Evolutionary conservation across 1,139 yeast genomes (phyloP).

Genomic region (Geotrichum klebahnii): DNA sequence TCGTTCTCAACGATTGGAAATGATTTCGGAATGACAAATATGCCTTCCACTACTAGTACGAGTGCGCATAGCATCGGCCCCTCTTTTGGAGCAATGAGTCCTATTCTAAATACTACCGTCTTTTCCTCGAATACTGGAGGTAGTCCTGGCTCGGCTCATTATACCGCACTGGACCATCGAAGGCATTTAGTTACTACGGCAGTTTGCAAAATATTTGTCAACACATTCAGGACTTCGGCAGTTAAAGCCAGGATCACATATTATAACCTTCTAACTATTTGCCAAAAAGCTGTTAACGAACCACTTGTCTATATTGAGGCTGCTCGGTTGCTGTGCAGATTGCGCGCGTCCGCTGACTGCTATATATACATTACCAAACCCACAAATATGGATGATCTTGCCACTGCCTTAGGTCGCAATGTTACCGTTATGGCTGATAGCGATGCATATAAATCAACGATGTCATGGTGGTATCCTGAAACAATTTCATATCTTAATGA

Average conservation of each 20-base stretch:
- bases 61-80: not conserved
- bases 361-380: conserved; percentile 53
- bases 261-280: conserved; percentile 28
- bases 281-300: conserved; percentile 27
- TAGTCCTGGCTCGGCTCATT: conserved; percentile 4
- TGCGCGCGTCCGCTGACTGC: conserved; percentile 50
- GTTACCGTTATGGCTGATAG: conserved; percentile 1
- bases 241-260: conserved; percentile 25
- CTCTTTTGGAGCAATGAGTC: conserved; percentile 12
- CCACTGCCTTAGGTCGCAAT: conserved; percentile 56
- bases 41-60: conserved; percentile 4
- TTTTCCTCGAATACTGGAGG: conserved; percentile 4
- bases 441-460: conserved; percentile 4
- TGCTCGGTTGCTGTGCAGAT: conserved; percentile 52
- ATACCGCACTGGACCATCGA: conserved; percentile 9
- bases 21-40: conserved; percentile 13
- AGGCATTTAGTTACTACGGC: conserved; percentile 23
- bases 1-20: conserved; percentile 12
- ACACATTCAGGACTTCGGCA: conserved; percentile 25
- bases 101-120: not conserved
- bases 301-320: conserved; percentile 45
- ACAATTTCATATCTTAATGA: conserved; percentile 47
- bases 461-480: conserved; percentile 63
- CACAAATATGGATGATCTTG: conserved; percentile 60
- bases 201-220: conserved; percentile 31